A percentile compares a stretch with the other conserved stretches of the same genome.
Evolutionary conservation across 78 protist genomes (phyloP).

Genomic region (Trichosphaerium sp.): DNA sequence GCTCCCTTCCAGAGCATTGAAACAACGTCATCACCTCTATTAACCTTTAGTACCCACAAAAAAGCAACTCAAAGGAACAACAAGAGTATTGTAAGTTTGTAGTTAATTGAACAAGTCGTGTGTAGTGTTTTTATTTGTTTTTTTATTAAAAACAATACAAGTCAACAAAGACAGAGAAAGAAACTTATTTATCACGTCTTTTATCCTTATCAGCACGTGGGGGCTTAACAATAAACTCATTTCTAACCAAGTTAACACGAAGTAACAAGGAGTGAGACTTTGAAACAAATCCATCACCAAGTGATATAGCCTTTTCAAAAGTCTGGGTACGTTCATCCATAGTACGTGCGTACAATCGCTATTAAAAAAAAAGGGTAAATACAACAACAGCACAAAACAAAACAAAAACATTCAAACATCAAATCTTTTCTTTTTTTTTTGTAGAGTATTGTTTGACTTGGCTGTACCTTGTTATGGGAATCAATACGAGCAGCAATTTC

Average conservation of each 20-base stretch:
- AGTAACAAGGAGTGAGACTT: constrained; percentile 26
- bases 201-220: neutral
- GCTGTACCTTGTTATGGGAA: constrained; percentile 53
- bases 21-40: too few species aligned
- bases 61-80: too few species aligned
- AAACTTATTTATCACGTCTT: too few species aligned
- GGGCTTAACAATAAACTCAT: neutral
- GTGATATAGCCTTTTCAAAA: constrained; percentile 29
- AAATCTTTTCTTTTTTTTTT: neutral
- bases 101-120: too few species aligned
- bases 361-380: neutral
- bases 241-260: constrained; percentile 46
- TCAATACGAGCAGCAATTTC: constrained; percentile 75
- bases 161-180: too few species aligned
- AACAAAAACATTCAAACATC: neutral
- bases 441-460: neutral
- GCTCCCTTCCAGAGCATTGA: too few species aligned
- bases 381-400: neutral
- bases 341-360: constrained; percentile 25
- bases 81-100: too few species aligned
- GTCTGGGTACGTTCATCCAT: constrained; percentile 57
- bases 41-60: too few species aligned
- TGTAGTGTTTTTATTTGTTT: too few species aligned
- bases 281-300: constrained; percentile 49
- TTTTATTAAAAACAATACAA: too few species aligned